Evolutionary conservation across 2,329 filamentous ascomycete species (phyloP), one percentile per base, ranked within the genome.

Genomic region (Epichloe baconii): DNA sequence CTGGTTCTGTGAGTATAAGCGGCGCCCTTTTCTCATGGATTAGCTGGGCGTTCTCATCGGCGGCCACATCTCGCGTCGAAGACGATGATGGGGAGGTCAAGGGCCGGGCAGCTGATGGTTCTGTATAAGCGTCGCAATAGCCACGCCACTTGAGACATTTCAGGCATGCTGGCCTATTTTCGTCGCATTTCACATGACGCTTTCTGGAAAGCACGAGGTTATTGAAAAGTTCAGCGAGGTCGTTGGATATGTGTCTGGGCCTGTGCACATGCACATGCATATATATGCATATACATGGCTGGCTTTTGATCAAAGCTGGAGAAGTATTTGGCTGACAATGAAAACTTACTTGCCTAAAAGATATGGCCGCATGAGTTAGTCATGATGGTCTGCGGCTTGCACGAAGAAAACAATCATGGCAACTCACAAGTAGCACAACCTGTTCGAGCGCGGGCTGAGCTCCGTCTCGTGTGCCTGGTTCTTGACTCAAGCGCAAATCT

Each of bases 161-260:
- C 36, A 66, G 60, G 53, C 68, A 71, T 5, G 66, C 62, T 17
- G 68, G 68, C 38, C 66, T 65, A 23, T 66, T 66, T 56, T 71
- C 68, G 47, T 71, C 68, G 51, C 68, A 71, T 56, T 71, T 71
- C 38, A 71, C 64, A 54, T 71, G 68, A 19, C 68, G 68, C 49
- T 68, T 69, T 49, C 67, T 69, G 46, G 43, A 15, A 35, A 19
- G 17, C 38, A 26, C 19, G 38, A 17, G 31, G 40, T 46, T 15
- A 31, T 34, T 47, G 10, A 47, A 41, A 47, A 35, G n/a, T n/a
- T n/a, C 31, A 14, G 3, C 21, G 15, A 47, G 12, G 44, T 14
- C 31, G 31, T 31, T 31, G 31, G 31, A 31, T 46, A 12, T 36
- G 11, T 46, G 34, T 3, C n/a, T 23, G 31, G 19, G 44, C n/a